Conservation (phyloP, 306 rosid genomes). For the Cicer bijugum region DNA sequence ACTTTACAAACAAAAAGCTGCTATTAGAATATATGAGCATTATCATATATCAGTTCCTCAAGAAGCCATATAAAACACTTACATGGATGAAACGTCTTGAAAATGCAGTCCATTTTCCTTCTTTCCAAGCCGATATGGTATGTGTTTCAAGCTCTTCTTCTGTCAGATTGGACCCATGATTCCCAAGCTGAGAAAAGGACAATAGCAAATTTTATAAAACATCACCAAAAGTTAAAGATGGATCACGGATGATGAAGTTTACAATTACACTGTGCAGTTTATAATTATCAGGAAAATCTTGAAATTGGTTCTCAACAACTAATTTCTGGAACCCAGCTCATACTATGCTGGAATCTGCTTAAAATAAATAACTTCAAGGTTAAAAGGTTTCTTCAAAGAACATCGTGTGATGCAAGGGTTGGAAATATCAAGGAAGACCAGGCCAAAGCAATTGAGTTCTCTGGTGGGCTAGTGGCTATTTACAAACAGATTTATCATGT, state of each 20-base stretch:
- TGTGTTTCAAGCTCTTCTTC: slow-evolving; percentile 99
- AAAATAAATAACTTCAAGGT: slow-evolving; percentile 24
- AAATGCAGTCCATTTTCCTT: slow-evolving; percentile 75
- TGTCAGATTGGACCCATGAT: slow-evolving; percentile 90
- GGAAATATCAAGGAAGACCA: slow-evolving; percentile 25
- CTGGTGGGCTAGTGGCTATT: slow-evolving; percentile 16
- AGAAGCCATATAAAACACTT: slow-evolving; percentile 50
- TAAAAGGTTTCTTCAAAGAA: slow-evolving; percentile 6
- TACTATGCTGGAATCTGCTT: slow-evolving; percentile 34
- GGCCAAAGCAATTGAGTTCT: slow-evolving; percentile 23
- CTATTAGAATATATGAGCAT: background rate
- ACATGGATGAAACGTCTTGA: slow-evolving; percentile 75
- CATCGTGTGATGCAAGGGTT: slow-evolving; percentile 13
- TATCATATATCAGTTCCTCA: slow-evolving; percentile 20
- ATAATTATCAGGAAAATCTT: slow-evolving; percentile 37
- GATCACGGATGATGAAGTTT: background rate
- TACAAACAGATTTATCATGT: slow-evolving; percentile 13
- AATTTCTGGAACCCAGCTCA: slow-evolving; percentile 29
- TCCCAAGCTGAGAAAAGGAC: slow-evolving; percentile 76
- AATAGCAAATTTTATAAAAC: slow-evolving; percentile 43
- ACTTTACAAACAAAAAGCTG: slow-evolving; percentile 24
- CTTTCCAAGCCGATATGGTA: slow-evolving; percentile 97
- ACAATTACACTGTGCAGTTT: slow-evolving; percentile 31
- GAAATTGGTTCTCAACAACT: slow-evolving; percentile 32
- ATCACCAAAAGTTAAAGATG: slow-evolving; percentile 14